Evolutionary conservation across 2,329 filamentous ascomycete species (phyloP).

Genomic region (Pyrenochaeta sp.): DNA sequence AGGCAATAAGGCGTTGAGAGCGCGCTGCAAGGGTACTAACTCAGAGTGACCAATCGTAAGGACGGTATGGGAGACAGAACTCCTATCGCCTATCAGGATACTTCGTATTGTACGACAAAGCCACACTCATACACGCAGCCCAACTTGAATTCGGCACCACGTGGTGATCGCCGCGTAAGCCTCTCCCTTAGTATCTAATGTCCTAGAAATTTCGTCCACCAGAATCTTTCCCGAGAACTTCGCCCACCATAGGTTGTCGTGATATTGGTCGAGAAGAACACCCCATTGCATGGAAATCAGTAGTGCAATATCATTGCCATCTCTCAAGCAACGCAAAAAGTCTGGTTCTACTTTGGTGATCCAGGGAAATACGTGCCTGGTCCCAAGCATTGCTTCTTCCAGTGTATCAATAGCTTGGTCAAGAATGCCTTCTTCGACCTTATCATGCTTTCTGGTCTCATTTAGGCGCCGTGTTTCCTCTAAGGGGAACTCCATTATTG

Average conservation of each 20-base stretch:
- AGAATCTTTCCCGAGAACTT: constrained; percentile 16
- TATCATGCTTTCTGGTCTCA: background rate
- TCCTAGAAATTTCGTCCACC: constrained; percentile 15
- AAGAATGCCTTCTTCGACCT: background rate
- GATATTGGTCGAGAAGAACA: constrained; percentile 15
- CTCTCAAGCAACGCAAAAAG: constrained; percentile 14
- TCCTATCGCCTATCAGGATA: no score
- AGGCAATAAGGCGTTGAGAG: no score
- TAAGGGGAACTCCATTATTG: background rate
- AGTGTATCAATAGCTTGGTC: constrained; percentile 10
- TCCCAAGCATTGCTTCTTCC: constrained; percentile 3
- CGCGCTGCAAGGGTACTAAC: no score
- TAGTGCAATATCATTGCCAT: constrained; percentile 13
- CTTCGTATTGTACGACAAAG: background rate
- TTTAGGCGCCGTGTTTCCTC: background rate
- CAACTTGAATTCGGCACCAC: constrained; percentile 19
- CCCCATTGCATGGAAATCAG: constrained; percentile 24
- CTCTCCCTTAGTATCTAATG: constrained; percentile 7
- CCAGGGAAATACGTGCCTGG: constrained; percentile 8
- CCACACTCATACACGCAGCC: constrained; percentile 5
- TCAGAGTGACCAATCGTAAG: no score
- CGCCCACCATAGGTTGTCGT: constrained; percentile 21
- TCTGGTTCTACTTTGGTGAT: constrained; percentile 7
- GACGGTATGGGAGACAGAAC: no score
- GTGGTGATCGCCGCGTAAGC: constrained; percentile 3